A percentile compares a stretch with the other conserved stretches of the same genome.
Conservation (phyloP, 2,329 filamentous ascomycete species). For the Cylindrodendrum hubeiense region DNA sequence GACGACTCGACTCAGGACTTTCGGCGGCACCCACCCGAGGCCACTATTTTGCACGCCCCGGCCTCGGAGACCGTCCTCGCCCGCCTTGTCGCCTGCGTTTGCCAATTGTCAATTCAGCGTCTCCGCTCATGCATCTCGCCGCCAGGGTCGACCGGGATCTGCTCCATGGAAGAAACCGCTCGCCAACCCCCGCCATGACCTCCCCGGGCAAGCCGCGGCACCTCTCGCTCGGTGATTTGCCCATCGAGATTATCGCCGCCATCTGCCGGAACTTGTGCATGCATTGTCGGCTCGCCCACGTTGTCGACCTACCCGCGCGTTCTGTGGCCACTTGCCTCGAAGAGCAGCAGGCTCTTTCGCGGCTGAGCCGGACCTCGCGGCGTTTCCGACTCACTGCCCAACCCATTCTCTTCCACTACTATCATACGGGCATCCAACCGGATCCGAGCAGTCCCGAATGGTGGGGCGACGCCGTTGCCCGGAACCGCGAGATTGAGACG, state of each 20-base stretch:
- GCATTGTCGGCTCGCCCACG: constrained; percentile 41
- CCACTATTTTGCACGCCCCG: background rate
- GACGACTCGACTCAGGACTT: constrained; percentile 16
- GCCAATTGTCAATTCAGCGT: constrained; percentile 2
- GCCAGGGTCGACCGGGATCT: constrained; percentile 39
- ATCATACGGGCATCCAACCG: constrained; percentile 39
- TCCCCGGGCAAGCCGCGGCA: constrained; percentile 21
- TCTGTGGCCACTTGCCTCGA: constrained; percentile 38
- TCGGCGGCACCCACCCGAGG: constrained; percentile 23
- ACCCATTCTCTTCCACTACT: constrained; percentile 43
- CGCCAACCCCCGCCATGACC: constrained; percentile 15
- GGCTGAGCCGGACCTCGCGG: constrained; percentile 43
- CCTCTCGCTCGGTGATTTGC: constrained; percentile 37
- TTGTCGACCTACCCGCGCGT: constrained; percentile 41
- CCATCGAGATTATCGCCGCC: constrained; percentile 43
- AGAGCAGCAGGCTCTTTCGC: constrained; percentile 42
- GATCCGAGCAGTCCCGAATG: constrained; percentile 27
- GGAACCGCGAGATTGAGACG: constrained; percentile 33
- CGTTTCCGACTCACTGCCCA: constrained; percentile 37
- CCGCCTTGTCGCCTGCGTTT: background rate
- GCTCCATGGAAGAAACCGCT: constrained; percentile 30
- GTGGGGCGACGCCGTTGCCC: constrained; percentile 25
- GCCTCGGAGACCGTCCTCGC: constrained; percentile 23
- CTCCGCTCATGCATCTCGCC: constrained; percentile 39
- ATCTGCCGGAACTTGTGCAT: constrained; percentile 43